These are phyloP conservation scores for Botryosphaeria dothidea DNA, from an alignment of 2,329 filamentous ascomycete species.

Conservation along the genomic window DNA sequence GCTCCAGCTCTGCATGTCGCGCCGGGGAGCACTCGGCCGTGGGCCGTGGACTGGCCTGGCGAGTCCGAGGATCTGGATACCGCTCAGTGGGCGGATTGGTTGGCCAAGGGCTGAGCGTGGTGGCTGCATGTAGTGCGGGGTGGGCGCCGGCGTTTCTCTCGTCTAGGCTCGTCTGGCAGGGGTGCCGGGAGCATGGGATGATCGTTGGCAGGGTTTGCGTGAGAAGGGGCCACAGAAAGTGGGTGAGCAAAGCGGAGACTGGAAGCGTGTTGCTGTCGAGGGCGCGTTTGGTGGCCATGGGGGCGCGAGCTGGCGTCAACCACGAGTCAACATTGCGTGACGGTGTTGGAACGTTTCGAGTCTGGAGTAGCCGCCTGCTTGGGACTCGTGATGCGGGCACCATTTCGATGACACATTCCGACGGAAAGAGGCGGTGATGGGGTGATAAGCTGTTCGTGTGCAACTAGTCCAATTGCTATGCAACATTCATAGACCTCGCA, in stretches of 20 bases:
- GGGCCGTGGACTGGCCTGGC: background rate
- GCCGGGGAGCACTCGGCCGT: background rate
- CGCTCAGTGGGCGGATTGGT: background rate
- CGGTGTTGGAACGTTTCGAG: background rate
- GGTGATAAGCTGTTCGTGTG: background rate
- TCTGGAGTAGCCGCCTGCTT: background rate
- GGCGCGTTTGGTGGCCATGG: background rate
- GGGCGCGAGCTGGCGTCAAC: background rate
- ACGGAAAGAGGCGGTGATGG: background rate
- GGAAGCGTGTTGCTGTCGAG: background rate
- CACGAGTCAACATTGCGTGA: slow-evolving; percentile 13
- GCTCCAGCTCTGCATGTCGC: background rate
- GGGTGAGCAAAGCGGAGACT: background rate
- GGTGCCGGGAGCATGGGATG: background rate
- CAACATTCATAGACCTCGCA: background rate
- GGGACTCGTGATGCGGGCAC: background rate
- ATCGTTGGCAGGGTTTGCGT: background rate
- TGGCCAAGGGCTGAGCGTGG: background rate
- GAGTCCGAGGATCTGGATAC: background rate
- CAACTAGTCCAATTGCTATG: background rate
- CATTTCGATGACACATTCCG: background rate
- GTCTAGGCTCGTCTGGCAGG: slow-evolving; percentile 2
- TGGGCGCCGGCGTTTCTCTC: slow-evolving; percentile 5
- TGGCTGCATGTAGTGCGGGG: slow-evolving; percentile 3
- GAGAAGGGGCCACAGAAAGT: background rate